Percentiles rank a stretch among this genome's conserved stretches.
phyloP scores from a whole-genome alignment of 176 grass and related monocot species.

The Musa acuminata region DNA sequence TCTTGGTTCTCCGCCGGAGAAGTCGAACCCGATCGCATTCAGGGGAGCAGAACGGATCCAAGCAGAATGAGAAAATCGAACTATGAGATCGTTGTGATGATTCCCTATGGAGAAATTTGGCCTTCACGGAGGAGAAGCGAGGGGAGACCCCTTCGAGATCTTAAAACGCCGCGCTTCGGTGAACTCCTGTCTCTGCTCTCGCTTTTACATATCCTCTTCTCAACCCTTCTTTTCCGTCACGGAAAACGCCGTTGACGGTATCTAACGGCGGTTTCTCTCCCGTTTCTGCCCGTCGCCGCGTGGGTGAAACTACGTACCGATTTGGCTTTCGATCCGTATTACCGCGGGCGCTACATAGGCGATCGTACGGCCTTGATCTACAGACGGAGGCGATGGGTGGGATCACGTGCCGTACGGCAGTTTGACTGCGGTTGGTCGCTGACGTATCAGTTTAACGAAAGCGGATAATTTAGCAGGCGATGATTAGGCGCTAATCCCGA shows the following conservation, averaged over 20 bases:
- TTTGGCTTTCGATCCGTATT: not conserved
- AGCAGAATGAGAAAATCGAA: not conserved
- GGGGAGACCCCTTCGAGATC: not conserved
- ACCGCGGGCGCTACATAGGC: not conserved
- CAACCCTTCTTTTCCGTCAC: not conserved
- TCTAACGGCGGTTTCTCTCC: not conserved
- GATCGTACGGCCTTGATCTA: not conserved
- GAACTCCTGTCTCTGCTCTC: not conserved
- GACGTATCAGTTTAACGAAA: not conserved
- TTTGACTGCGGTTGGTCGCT: constrained; percentile 1
- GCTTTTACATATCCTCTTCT: not conserved
- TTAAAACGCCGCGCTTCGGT: not conserved
- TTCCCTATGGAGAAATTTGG: not conserved
- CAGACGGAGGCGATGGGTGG: not conserved
- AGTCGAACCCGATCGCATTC: not conserved
- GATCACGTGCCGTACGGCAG: constrained; percentile 12
- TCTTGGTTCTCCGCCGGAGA: too few species aligned
- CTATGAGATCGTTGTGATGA: not conserved
- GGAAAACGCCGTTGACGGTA: not conserved
- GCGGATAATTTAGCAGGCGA: not conserved
- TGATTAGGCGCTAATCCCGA: constrained; percentile 18
- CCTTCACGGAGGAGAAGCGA: not conserved
- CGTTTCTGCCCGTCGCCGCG: not conserved
- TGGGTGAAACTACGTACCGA: not conserved
- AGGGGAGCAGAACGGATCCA: not conserved